phyloP scores from a whole-genome alignment of 768 basidiomycete species.

The Rhodotorula taiwanensis region DNA sequence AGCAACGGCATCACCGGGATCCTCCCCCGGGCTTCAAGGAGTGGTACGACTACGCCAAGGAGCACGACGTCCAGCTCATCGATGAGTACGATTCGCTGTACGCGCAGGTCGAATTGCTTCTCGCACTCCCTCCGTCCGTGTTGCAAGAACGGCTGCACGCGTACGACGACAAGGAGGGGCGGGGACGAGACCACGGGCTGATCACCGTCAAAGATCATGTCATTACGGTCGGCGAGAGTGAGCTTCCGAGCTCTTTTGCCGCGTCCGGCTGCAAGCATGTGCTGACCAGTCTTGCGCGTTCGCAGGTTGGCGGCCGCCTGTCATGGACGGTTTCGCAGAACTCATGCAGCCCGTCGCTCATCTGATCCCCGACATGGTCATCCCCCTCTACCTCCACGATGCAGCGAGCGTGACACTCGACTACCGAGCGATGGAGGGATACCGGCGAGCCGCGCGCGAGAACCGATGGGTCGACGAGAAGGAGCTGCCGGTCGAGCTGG shows the following conservation, averaged over 20 bases:
- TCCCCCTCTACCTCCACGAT: slow-evolving; percentile 28
- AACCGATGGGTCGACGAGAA: slow-evolving; percentile 4
- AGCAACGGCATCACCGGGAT: slow-evolving; percentile 60
- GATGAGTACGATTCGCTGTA: slow-evolving; percentile 73
- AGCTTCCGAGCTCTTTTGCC: too few species aligned
- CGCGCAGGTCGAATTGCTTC: slow-evolving; percentile 49
- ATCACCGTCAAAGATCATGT: slow-evolving; percentile 8
- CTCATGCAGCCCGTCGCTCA: slow-evolving; percentile 28
- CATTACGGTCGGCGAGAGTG: slow-evolving; percentile 3
- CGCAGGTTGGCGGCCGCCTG: not conserved
- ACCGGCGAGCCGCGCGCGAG: not conserved
- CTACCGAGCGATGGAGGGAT: not conserved
- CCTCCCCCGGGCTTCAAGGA: slow-evolving; percentile 84
- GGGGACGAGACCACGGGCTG: slow-evolving; percentile 22
- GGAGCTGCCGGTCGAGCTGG: slow-evolving; percentile 1
- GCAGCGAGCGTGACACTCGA: not conserved
- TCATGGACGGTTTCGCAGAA: slow-evolving; percentile 15
- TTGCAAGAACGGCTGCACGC: slow-evolving; percentile 19
- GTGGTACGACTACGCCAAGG: slow-evolving; percentile 57
- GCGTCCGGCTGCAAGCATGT: too few species aligned
- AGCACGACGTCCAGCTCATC: slow-evolving; percentile 64
- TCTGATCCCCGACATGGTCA: slow-evolving; percentile 34
- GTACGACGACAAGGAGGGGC: slow-evolving; percentile 12
- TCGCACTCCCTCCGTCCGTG: slow-evolving; percentile 43
- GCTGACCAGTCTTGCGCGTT: too few species aligned